phyloP scores from a whole-genome alignment of 1,139 yeast species.

The Diutina rugosa region DNA sequence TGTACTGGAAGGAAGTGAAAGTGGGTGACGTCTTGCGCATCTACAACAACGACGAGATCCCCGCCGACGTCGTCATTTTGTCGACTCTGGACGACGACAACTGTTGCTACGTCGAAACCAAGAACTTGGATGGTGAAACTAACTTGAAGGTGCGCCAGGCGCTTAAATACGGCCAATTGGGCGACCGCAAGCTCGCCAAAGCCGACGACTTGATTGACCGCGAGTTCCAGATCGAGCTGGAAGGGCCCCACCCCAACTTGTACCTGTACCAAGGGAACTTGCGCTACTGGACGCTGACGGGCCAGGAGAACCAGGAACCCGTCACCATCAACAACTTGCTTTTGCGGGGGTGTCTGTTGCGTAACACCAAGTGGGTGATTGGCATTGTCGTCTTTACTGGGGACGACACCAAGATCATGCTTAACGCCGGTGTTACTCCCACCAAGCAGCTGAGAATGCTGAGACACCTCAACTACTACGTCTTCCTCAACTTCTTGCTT shows the following conservation, averaged over 20 bases:
- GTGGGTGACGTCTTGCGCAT: conserved; percentile 44
- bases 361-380: conserved; percentile 45
- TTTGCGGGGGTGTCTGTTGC: conserved; percentile 37
- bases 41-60: conserved; percentile 43
- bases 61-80: conserved; percentile 40
- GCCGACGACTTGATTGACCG: conserved; percentile 32
- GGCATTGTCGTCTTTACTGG: conserved; percentile 43
- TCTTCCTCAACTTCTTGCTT: conserved; percentile 31
- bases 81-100: conserved; percentile 42
- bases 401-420: conserved; percentile 41
- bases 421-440: conserved; percentile 46
- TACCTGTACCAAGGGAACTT: conserved; percentile 42
- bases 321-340: conserved; percentile 35
- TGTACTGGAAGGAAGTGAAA: conserved; percentile 37
- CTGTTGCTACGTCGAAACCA: conserved; percentile 45
- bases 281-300: conserved; percentile 11
- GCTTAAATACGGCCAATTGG: conserved; percentile 24
- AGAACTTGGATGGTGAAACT: conserved; percentile 51
- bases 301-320: conserved; percentile 8
- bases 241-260: conserved; percentile 43
- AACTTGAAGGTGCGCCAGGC: conserved; percentile 43
- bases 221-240: conserved; percentile 34
- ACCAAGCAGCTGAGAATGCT: conserved; percentile 42
- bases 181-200: conserved; percentile 17
- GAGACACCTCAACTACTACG: conserved; percentile 37